Base-by-base conservation (phyloP, 75 land plant genomes). In the Pinus albicaulis region DNA sequence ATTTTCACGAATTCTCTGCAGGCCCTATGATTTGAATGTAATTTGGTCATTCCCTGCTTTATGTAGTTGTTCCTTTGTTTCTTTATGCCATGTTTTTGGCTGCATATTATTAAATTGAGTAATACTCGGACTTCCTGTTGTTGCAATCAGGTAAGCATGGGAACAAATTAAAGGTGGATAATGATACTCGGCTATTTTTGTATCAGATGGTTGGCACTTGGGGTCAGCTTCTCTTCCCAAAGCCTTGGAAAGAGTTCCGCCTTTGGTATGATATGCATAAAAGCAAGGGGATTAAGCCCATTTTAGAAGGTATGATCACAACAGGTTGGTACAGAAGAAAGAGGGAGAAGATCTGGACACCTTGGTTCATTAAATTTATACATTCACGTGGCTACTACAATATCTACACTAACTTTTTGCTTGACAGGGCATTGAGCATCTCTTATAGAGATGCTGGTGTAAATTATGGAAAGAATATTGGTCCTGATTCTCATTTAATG, bases 141-240 rank as follows among this genome's bases (percentile, higher is more conserved):
- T 48, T 48, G 53, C 53, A 48, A 48, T 57, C 82, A 90, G 92
- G 92, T 41, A 90, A 90, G 73, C 91, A 93, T 79, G 95, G 93
- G 24, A 91, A 89, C 83, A 83, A 89, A 68, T 75, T 93, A 23
- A 72, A 84, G 13, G 70, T 96, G 81, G 91, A 90, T 56, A 61
- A 75, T 77, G 86, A 73, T 64, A 86, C 90, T 4, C 85, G 56
- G 2, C 76, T 96, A 41, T 96, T 96, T 79, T 78, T 96, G 76
- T 96, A 96, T 72, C 98, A 95, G 72, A 66, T 94, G 84, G 99
- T 96, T 59, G 99, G 99, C 56, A 96, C 93, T 2, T 96, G 99
- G 99, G 99, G 99, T 7, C 99, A 96, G 89, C 89, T 96, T 77
- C 84, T 96, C 69, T 96, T 96, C 76, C 99, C 99, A 61, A 90